Percentiles rank a stretch among this genome's conserved stretches.
These are phyloP conservation scores for Boletellus sp. DNA, from an alignment of 1,284 basidiomycete species.

Conservation along the genomic window DNA sequence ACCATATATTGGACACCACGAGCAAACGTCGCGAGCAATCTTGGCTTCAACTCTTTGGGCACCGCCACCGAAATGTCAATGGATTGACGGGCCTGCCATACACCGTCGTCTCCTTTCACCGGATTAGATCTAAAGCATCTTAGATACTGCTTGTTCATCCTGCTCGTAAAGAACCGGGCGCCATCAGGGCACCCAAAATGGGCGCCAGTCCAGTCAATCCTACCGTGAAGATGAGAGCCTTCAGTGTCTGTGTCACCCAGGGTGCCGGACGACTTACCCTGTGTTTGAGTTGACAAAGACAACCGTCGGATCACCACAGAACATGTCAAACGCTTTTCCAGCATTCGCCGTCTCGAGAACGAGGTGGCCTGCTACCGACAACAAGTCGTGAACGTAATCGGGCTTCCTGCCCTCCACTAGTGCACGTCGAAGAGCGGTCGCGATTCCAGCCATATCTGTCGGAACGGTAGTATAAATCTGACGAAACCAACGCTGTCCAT, in stretches of 20 bases:
- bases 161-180: slow-evolving; percentile 24
- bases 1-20: slow-evolving; percentile 13
- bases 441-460: slow-evolving; percentile 18
- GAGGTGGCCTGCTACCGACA: slow-evolving; percentile 27
- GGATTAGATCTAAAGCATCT: slow-evolving; percentile 33
- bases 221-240: neutral
- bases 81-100: slow-evolving; percentile 17
- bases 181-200: slow-evolving; percentile 32
- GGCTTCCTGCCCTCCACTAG: slow-evolving; percentile 20
- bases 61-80: slow-evolving; percentile 27
- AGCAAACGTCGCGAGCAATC: slow-evolving; percentile 16
- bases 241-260: neutral
- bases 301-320: slow-evolving; percentile 7
- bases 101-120: slow-evolving; percentile 13
- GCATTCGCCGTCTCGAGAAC: slow-evolving; percentile 29
- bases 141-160: slow-evolving; percentile 25
- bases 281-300: slow-evolving; percentile 33
- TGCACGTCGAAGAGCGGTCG: slow-evolving; percentile 24
- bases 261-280: slow-evolving; percentile 18
- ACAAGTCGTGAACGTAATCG: slow-evolving; percentile 22
- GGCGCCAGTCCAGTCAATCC: slow-evolving; percentile 30
- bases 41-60: slow-evolving; percentile 13
- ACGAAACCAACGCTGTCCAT: neutral
- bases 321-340: slow-evolving; percentile 22
- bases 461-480: slow-evolving; percentile 18